A percentile compares a stretch with the other conserved stretches of the same genome.
Conservation (phyloP, 495 filamentous ascomycete species). For the Aspergillus hancockii region DNA sequence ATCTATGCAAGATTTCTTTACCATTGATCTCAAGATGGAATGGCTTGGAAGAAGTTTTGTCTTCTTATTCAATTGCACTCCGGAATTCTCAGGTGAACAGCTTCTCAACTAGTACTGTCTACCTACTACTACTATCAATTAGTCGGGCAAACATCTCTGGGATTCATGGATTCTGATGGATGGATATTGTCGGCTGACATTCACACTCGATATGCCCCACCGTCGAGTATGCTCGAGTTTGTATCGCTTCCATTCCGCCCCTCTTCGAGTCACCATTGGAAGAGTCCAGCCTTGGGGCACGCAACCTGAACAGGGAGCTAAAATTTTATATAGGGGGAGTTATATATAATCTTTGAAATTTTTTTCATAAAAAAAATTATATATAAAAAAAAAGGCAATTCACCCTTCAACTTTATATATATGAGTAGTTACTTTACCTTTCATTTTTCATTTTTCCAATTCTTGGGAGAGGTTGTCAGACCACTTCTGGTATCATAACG, state of each 20-base stretch:
- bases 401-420: not conserved
- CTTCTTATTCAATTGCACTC: not conserved
- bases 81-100: not conserved
- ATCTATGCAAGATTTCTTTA: too few species aligned
- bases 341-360: not conserved
- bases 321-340: not conserved
- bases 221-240: not conserved
- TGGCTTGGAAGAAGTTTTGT: not conserved
- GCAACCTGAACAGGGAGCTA: slow-evolving; percentile 4
- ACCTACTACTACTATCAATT: too few species aligned
- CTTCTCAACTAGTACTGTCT: too few species aligned
- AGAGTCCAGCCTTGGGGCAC: not conserved
- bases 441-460: slow-evolving; percentile 9
- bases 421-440: not conserved
- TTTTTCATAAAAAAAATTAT: not conserved
- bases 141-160: not conserved
- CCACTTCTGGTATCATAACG: slow-evolving; percentile 18
- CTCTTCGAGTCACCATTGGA: not conserved
- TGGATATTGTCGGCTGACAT: slow-evolving; percentile 1
- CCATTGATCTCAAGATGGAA: too few species aligned
- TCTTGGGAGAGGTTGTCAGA: slow-evolving; percentile 5
- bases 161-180: not conserved
- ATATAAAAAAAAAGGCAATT: not conserved
- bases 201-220: not conserved
- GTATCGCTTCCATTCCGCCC: not conserved